These are phyloP conservation scores for Lachancea meyersii DNA, from an alignment of 805 yeast genomes.

Conservation along the genomic window DNA sequence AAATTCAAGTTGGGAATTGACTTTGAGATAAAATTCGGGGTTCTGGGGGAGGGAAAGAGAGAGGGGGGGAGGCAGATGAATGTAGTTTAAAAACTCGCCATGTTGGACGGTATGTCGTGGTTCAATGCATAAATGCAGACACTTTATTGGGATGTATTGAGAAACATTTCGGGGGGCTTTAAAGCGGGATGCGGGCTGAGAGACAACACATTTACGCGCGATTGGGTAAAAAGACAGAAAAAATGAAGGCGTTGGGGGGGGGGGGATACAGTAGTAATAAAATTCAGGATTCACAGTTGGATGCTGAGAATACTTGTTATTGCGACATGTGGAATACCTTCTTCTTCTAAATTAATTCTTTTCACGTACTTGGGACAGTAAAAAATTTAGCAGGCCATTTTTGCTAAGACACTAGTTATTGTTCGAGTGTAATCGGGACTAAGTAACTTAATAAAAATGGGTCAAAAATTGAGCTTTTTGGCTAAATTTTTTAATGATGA, in stretches of 20 bases:
- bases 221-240: conserved; percentile 1
- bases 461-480: conserved; percentile 11
- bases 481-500: conserved; percentile 19
- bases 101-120: conserved; percentile 9
- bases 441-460: conserved; percentile 7
- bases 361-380: conserved; percentile 11
- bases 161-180: conserved; percentile 6
- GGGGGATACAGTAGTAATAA: no score
- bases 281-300: background rate
- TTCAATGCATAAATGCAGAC: conserved; percentile 9
- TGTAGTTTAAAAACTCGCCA: conserved; percentile 6
- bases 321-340: conserved; percentile 10
- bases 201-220: conserved; percentile 4
- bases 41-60: background rate
- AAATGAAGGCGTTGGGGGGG: background rate
- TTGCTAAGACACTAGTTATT: conserved; percentile 7
- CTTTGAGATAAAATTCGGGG: background rate
- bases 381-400: conserved; percentile 26
- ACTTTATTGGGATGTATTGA: background rate
- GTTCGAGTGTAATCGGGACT: background rate
- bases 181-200: conserved; percentile 1
- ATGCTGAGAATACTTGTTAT: conserved; percentile 6
- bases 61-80: background rate
- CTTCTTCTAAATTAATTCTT: conserved; percentile 4
- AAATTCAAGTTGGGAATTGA: background rate